A percentile compares a stretch with the other conserved stretches of the same genome.
Evolutionary conservation across 2,329 filamentous ascomycete genomes (phyloP).

Genomic region (Chaetomium sp.): DNA sequence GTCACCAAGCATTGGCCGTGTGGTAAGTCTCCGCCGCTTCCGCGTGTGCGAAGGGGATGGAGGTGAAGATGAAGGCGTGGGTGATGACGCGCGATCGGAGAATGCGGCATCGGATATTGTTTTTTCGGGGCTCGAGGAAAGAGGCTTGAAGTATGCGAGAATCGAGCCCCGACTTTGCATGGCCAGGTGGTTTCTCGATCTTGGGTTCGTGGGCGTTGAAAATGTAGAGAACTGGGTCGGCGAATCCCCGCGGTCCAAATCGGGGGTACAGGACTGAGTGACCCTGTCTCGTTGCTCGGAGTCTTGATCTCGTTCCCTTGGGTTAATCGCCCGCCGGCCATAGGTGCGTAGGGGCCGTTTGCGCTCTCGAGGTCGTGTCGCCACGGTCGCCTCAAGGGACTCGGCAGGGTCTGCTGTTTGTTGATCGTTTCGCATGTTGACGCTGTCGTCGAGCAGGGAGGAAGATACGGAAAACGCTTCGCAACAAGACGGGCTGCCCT

Average conservation of each 20-base stretch:
- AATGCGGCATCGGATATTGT: constrained; percentile 25
- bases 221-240: constrained; percentile 5
- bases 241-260: background rate
- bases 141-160: constrained; percentile 25
- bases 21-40: too few relatives aligned
- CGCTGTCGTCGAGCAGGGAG: background rate
- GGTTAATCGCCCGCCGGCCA: constrained; percentile 28
- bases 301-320: constrained; percentile 12
- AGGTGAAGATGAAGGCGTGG: constrained; percentile 23
- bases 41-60: constrained; percentile 26
- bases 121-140: constrained; percentile 6
- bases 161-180: constrained; percentile 20
- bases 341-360: constrained; percentile 34
- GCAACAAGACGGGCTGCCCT: background rate
- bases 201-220: background rate
- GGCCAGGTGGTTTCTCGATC: constrained; percentile 1
- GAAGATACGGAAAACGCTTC: background rate
- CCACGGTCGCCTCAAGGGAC: background rate
- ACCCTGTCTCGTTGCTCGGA: background rate
- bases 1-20: too few relatives aligned
- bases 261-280: background rate
- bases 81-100: constrained; percentile 9
- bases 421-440: background rate
- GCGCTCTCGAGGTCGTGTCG: constrained; percentile 4
- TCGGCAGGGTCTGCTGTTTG: background rate